Base-by-base conservation (phyloP, 1,139 yeast species). In the Yamadazyma diospyri region DNA sequence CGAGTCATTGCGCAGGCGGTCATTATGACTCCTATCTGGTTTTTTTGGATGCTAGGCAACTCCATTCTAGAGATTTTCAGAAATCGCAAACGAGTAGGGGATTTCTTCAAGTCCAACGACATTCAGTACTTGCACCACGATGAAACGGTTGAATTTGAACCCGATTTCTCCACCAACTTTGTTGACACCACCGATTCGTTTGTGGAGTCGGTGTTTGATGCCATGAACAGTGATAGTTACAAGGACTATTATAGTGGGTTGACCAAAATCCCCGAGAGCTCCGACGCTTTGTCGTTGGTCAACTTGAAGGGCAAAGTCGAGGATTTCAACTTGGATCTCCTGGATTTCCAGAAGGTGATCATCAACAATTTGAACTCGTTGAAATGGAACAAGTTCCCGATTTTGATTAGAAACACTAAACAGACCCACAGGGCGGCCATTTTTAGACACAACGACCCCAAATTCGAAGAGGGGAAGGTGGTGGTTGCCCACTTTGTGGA, bases 401-500 rank as follows among this genome's bases (percentile, higher is more conserved):
- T 85, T 18, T 69, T 82, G 39, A 81, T 86, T 34, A 69, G 81
- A 28, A 61, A 71, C 21, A 79, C 92, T 4, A 69, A 69, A 33
- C 73, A 78, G 31, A 72, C 94, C 0, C 95, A 86, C 50, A 87
- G 95, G 2, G 94, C 92, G 2, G 81, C 86, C 1, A 82, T 86
- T 38, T 84, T 80, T 24, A 69, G 94, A 36, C 73, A 69, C 38
- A 57, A 58, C 10, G 72, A 72, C 23, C 69, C 71, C 15, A 55
- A 64, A 15, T 77, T 72, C 39, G 74, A 61, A 21, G 94, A 86
- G 53, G 95, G 95, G 1, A 72, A 77, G 47, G 52, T 65, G 1
- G 84, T 82, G 4, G 72, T 86, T 13, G 56, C 57, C 25, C 95
- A 86, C 53, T 81, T 84, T 68, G 59, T 81, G 10, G 60, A 69